These are phyloP conservation scores for Azolla pinnata DNA, from an alignment of 75 land plant genomes.

Conservation along the genomic window DNA sequence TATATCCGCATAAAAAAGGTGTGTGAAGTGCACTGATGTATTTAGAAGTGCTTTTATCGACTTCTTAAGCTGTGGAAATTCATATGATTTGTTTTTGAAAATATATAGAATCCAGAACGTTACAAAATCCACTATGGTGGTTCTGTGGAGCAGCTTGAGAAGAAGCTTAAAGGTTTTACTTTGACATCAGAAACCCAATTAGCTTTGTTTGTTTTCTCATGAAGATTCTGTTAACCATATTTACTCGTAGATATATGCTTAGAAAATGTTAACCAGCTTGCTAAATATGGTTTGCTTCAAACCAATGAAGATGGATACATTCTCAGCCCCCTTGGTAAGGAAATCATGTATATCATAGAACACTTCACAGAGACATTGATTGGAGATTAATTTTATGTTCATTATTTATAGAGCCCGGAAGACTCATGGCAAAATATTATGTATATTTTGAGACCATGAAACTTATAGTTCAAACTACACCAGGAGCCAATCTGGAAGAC, in stretches of 20 bases:
- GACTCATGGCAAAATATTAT: constrained; percentile 92
- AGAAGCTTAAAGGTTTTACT: constrained; percentile 69
- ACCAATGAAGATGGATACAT: constrained; percentile 92
- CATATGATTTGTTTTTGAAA: background rate
- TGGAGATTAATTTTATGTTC: background rate
- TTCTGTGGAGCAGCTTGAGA: constrained; percentile 56
- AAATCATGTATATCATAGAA: background rate
- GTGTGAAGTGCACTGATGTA: background rate
- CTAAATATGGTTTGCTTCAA: constrained; percentile 64
- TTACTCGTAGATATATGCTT: constrained; percentile 67
- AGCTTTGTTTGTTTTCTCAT: background rate
- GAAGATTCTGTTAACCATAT: constrained; percentile 4
- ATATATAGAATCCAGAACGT: constrained; percentile 71
- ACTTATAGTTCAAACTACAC: constrained; percentile 48
- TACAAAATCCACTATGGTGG: constrained; percentile 54
- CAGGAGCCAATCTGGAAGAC: constrained; percentile 65
- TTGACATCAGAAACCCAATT: too few relatives aligned
- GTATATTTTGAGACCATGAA: constrained; percentile 88
- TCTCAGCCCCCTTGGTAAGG: constrained; percentile 74
- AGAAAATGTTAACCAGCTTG: constrained; percentile 73
- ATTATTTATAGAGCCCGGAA: constrained; percentile 73
- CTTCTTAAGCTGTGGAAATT: background rate
- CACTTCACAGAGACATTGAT: background rate
- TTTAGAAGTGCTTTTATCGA: constrained; percentile 1
- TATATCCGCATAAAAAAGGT: constrained; percentile 93